Conservation (phyloP, 805 yeast species). For the Starmerella floris region DNA sequence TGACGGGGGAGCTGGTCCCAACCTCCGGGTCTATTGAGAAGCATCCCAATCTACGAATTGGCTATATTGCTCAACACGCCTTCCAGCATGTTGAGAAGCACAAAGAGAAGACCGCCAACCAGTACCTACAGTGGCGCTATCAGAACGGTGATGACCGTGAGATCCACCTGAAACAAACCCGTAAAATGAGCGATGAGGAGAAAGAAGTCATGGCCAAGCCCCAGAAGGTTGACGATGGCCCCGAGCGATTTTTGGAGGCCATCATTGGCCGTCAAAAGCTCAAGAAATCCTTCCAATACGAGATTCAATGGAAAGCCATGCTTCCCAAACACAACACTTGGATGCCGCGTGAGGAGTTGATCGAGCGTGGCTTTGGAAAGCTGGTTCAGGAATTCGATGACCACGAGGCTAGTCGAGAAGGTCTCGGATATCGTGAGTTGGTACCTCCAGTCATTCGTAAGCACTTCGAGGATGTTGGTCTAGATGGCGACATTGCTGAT, state of each 20-base stretch:
- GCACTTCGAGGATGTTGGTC: conserved; percentile 94
- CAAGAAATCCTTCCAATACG: conserved; percentile 94
- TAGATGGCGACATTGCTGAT: conserved; percentile 96
- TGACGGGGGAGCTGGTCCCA: conserved; percentile 87
- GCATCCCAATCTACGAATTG: conserved; percentile 95
- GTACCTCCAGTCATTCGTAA: conserved; percentile 84
- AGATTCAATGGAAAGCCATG: conserved; percentile 85
- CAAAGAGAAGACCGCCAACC: conserved; percentile 95
- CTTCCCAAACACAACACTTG: conserved; percentile 86
- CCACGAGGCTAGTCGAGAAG: conserved; percentile 98
- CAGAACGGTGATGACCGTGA: conserved; percentile 97
- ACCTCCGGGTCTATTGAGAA: conserved; percentile 83
- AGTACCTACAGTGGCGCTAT: conserved; percentile 96
- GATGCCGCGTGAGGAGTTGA: conserved; percentile 71
- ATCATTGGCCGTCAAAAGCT: conserved; percentile 93
- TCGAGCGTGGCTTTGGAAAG: conserved; percentile 78
- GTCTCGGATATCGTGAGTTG: conserved; percentile 93
- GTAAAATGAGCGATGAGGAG: conserved; percentile 72
- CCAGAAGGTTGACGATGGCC: conserved; percentile 70
- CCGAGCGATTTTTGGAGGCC: conserved; percentile 80
- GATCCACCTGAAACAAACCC: conserved; percentile 80
- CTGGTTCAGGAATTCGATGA: conserved; percentile 94
- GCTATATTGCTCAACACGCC: conserved; percentile 98
- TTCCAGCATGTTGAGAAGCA: conserved; percentile 94
- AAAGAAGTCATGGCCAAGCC: conserved; percentile 62